Base-by-base conservation (phyloP, 202 grass and related monocot species). In the Eragrostis tef region DNA sequence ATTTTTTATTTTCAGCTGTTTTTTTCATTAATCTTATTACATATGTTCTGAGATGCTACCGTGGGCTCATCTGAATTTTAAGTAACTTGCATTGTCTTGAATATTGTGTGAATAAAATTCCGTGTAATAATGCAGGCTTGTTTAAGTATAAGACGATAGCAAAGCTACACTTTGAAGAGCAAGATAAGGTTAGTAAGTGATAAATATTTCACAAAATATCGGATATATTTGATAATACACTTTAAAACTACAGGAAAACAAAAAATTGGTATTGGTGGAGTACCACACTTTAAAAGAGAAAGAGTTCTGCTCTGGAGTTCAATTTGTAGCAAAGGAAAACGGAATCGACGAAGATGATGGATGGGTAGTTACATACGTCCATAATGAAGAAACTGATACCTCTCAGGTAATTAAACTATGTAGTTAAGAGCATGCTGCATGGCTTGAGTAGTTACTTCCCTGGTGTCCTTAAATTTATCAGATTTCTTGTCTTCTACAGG, bases 101-200 rank as follows among this genome's bases (percentile, higher is more conserved):
- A 6, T 70, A 1, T 0, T 78, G 62, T 44, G 39, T 29, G 9
- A 24, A 41, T 27, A 21, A 14, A 19, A 15, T 21, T 27, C 13
- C 9, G 2, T 77, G 7, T 27, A 67, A 36, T 25, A 7, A 13
- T 75, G 63, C 74, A 89, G 87, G 79, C 17, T 61, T 83, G 54
- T 58, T 71, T 17, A 89, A 89, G 29, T 86, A 44, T 54, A 89
- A 83, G 0, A 79, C 68, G 88, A 73, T 89, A 60, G 88, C 79
- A 61, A 89, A 89, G 73, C 50, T 86, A 62, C 52, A 83, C 34
- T 86, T 86, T 1, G 61, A 79, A 29, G 24, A 39, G 67, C 49
- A 67, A 20, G 61, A 86, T 24, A 68, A 83, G 88, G 83, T 89
- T 50, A 70, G 26, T 29, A n/a, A 15, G 22, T 78, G 49, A 2